These are phyloP conservation scores for Trichoderma cornu-damae DNA, from an alignment of 2,329 filamentous ascomycete species.

Conservation along the genomic window DNA sequence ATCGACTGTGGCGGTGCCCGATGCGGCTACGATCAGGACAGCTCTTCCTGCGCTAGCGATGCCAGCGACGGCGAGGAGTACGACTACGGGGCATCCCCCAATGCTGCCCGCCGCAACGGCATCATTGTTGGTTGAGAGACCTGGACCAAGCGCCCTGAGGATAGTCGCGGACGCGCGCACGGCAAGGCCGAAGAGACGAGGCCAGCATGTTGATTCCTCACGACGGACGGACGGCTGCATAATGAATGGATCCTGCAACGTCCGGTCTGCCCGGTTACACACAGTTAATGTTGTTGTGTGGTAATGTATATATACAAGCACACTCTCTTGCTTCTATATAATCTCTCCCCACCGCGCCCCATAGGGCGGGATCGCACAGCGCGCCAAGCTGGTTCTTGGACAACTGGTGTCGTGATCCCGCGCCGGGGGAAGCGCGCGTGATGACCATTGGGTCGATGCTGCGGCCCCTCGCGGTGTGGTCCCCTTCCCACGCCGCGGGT, in stretches of 20 bases:
- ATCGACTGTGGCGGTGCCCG: constrained; percentile 88
- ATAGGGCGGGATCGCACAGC: constrained; percentile 28
- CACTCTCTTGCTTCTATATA: constrained; percentile 23
- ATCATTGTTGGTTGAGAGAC: constrained; percentile 49
- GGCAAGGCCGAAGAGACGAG: constrained; percentile 27
- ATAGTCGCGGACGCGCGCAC: constrained; percentile 8
- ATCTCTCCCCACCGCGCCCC: constrained; percentile 25
- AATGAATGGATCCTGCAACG: constrained; percentile 23
- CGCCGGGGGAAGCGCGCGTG: constrained; percentile 24
- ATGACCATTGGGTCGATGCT: constrained; percentile 49
- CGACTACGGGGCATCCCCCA: constrained; percentile 35
- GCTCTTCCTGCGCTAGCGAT: constrained; percentile 58
- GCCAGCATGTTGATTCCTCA: constrained; percentile 35
- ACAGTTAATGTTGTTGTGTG: constrained; percentile 29
- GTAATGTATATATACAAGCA: constrained; percentile 23
- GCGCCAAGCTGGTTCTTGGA: constrained; percentile 44
- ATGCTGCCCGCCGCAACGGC: constrained; percentile 58
- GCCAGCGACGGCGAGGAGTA: constrained; percentile 56
- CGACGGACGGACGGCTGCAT: constrained; percentile 25
- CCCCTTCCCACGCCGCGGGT: constrained; percentile 28
- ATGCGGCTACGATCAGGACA: constrained; percentile 73
- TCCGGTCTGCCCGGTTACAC: constrained; percentile 27
- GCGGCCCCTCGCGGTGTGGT: constrained; percentile 40
- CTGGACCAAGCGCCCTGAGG: not conserved
- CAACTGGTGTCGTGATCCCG: constrained; percentile 23